Conservation (phyloP, 768 basidiomycete species). For the Clavulina sp. region DNA sequence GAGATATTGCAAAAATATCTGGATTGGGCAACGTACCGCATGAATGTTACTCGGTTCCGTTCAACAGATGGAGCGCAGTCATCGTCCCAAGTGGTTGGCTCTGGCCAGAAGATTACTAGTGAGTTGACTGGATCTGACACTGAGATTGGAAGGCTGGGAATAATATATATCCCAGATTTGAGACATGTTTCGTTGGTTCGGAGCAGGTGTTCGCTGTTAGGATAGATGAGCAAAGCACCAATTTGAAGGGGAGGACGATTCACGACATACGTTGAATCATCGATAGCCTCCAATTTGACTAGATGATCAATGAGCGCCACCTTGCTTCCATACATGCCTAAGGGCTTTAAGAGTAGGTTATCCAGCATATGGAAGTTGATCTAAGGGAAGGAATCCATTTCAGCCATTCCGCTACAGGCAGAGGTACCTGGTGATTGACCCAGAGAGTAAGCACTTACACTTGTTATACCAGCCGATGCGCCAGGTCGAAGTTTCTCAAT, state of each 20-base stretch:
- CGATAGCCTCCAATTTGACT: slow-evolving; percentile 20
- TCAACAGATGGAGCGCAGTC: slow-evolving; percentile 26
- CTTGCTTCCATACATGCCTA: slow-evolving; percentile 42
- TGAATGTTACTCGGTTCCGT: slow-evolving; percentile 41
- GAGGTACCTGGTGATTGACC: too few relatives aligned
- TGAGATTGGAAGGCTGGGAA: too few relatives aligned
- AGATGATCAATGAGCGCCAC: slow-evolving; percentile 33
- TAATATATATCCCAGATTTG: too few relatives aligned
- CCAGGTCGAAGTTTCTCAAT: slow-evolving; percentile 33
- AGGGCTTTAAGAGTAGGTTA: slow-evolving; percentile 26
- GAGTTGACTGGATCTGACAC: too few relatives aligned
- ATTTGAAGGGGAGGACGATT: too few relatives aligned
- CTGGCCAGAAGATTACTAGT: too few relatives aligned
- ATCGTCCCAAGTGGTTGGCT: slow-evolving; percentile 41
- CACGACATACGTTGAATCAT: slow-evolving; percentile 25
- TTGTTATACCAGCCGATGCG: slow-evolving; percentile 35
- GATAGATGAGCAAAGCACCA: too few relatives aligned
- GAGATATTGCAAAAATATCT: too few relatives aligned
- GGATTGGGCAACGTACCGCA: slow-evolving; percentile 33
- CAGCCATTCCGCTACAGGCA: too few relatives aligned
- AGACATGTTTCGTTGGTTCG: too few relatives aligned
- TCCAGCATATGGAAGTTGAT: slow-evolving; percentile 41
- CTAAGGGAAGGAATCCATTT: background rate
- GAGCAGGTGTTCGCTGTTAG: too few relatives aligned
- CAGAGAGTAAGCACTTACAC: slow-evolving; percentile 11